Evolutionary conservation across 768 basidiomycete species (phyloP).

Genomic region (Termitomyces titanicus): DNA sequence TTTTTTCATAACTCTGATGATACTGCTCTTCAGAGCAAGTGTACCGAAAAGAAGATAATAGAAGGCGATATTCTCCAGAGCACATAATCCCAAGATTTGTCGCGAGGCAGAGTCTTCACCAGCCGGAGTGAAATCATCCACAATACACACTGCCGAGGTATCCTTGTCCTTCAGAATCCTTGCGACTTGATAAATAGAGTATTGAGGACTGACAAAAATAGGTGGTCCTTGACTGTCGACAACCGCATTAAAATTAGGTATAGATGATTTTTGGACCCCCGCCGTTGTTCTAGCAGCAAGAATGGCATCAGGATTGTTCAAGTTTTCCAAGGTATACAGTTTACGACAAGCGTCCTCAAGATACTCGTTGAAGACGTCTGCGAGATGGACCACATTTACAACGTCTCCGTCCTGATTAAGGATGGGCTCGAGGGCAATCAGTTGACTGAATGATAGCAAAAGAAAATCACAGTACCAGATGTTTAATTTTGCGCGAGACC

Average conservation of each 20-base stretch:
- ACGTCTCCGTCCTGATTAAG: neutral
- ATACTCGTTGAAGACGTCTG: slow-evolving; percentile 2
- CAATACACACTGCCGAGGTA: slow-evolving; percentile 3
- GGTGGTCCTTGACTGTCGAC: neutral
- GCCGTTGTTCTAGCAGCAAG: neutral
- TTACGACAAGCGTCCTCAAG: neutral
- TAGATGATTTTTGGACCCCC: neutral
- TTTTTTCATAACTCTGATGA: neutral
- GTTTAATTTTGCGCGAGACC: slow-evolving; percentile 2
- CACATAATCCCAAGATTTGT: slow-evolving; percentile 1
- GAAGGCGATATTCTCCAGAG: neutral
- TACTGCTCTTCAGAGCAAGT: neutral
- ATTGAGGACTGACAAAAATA: neutral
- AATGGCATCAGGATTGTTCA: slow-evolving; percentile 2
- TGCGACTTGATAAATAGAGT: neutral
- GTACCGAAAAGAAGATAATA: neutral
- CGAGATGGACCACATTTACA: neutral
- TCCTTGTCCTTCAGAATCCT: slow-evolving; percentile 2
- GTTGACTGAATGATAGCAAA: neutral
- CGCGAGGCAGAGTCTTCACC: neutral
- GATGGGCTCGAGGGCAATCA: neutral
- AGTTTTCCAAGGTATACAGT: neutral
- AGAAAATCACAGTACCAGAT: neutral
- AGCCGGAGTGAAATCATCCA: neutral
- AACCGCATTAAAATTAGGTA: neutral